A percentile compares a stretch with the other conserved stretches of the same genome.
phyloP scores from a whole-genome alignment of 805 yeast genomes.

The Hermanozyma aechmeae region DNA sequence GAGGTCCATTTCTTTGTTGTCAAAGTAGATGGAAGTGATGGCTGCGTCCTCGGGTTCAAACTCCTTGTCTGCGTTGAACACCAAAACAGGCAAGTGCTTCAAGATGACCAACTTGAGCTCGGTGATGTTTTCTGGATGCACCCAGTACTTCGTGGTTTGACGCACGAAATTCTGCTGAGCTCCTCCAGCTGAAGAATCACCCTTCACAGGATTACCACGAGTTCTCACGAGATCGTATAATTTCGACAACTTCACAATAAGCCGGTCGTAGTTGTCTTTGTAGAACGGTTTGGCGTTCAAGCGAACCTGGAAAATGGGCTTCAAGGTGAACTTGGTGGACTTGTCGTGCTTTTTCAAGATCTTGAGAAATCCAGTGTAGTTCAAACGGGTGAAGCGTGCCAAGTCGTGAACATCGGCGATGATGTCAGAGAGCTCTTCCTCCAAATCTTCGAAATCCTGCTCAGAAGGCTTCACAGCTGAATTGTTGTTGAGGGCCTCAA shows the following conservation, averaged over 20 bases:
- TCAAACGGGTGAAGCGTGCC: slow-evolving; percentile 86
- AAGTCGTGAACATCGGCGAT: slow-evolving; percentile 97
- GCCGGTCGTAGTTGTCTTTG: slow-evolving; percentile 85
- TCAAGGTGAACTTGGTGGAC: slow-evolving; percentile 58
- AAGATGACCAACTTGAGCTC: slow-evolving; percentile 87
- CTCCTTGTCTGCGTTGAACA: slow-evolving; percentile 93
- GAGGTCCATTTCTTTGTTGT: slow-evolving; percentile 78
- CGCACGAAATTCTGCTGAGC: slow-evolving; percentile 95
- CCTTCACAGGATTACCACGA: slow-evolving; percentile 88
- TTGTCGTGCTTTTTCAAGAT: slow-evolving; percentile 96
- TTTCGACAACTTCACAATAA: slow-evolving; percentile 83
- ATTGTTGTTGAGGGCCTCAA: slow-evolving; percentile 34
- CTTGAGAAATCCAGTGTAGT: slow-evolving; percentile 95
- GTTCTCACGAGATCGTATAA: slow-evolving; percentile 90
- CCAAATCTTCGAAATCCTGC: slow-evolving; percentile 35
- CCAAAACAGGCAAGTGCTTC: slow-evolving; percentile 94
- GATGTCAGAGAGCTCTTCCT: slow-evolving; percentile 49
- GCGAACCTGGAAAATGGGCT: slow-evolving; percentile 89
- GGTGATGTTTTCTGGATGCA: slow-evolving; percentile 95
- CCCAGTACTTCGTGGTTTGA: slow-evolving; percentile 99
- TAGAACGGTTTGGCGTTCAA: slow-evolving; percentile 91
- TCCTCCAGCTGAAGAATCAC: slow-evolving; percentile 98
- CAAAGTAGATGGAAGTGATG: slow-evolving; percentile 93
- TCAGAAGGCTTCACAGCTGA: slow-evolving; percentile 25
- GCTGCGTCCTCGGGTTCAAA: slow-evolving; percentile 93